Base-by-base conservation (phyloP, 768 basidiomycete genomes). In the Termitomyces sp. region DNA sequence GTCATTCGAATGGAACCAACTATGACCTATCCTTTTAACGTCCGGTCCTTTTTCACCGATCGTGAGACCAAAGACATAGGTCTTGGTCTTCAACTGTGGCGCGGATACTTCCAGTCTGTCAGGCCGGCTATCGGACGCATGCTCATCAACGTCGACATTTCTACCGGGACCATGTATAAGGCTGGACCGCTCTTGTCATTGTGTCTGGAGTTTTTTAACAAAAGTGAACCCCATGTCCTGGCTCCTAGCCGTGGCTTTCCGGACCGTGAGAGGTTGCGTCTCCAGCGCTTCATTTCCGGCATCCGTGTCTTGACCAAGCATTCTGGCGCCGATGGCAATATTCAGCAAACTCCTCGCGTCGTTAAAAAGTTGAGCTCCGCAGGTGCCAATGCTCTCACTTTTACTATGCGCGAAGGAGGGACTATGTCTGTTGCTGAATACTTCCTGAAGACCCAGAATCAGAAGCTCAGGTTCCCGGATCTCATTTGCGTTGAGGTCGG, bases 61-160 rank as follows among this genome's bases (percentile, higher is more conserved):
- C 69, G 70, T 2, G 87, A 86, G 63, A 78, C 74, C 12, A 81
- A 78, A 62, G 74, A 76, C 60, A 75, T 79, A 13, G 77, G 77
- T 30, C 45, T 54, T 20, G 88, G 87, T 1, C 75, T 89, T 6
- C 75, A 81, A 13, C 72, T 89, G 2, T 89, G 88, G 87, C 78
- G 88, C 2, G 88, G 87, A 0, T 89, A 88, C 58, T 89, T 89
- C 69, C 88, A 88, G 66, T 86, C 84, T 0, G 80, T 88, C 9
- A 77, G 88, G 16, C 88, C 87, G 16, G 86, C 80, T 0, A 78
- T 81, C 36, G 82, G 81, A 3, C 73, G 72, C 5, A 81, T 89
- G 73, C 69, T 74, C 16, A 80, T 89, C 67, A 89, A 90, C 54
- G 78, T 89, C 63, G 88, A 89, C 60, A 90, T 89, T 55, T 84